phyloP scores from a whole-genome alignment of 1,284 basidiomycete genomes.

The Mycena citricolor region DNA sequence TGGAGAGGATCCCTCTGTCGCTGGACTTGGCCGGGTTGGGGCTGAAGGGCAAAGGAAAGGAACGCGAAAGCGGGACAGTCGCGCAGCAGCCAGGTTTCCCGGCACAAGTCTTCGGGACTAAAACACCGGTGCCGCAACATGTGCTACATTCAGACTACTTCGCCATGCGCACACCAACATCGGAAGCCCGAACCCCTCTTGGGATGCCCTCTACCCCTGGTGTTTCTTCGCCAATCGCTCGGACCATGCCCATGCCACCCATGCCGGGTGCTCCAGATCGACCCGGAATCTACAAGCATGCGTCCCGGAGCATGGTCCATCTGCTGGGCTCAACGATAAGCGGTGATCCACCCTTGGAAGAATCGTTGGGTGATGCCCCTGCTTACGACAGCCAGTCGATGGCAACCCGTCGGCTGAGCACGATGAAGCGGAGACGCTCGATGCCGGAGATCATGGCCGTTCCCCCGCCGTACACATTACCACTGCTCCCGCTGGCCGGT shows the following conservation, averaged over 20 bases:
- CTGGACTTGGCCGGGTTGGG: constrained; percentile 14
- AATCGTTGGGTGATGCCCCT: constrained; percentile 19
- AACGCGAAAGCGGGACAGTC: constrained; percentile 22
- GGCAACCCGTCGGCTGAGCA: constrained; percentile 11
- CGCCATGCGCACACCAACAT: constrained; percentile 16
- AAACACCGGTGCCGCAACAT: constrained; percentile 29
- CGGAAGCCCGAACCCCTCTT: constrained; percentile 5
- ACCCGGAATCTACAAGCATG: constrained; percentile 25
- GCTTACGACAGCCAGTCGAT: constrained; percentile 21
- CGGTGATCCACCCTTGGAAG: constrained; percentile 26
- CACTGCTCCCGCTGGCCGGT: constrained; percentile 11
- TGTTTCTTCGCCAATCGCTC: constrained; percentile 2
- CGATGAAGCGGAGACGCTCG: constrained; percentile 21
- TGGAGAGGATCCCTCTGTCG: constrained; percentile 10
- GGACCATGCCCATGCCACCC: constrained; percentile 14
- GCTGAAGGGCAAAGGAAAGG: constrained; percentile 21
- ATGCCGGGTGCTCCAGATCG: constrained; percentile 11
- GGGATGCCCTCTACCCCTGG: neutral
- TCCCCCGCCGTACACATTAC: constrained; percentile 24
- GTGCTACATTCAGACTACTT: constrained; percentile 18
- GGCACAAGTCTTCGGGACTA: constrained; percentile 29
- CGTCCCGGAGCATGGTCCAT: constrained; percentile 33
- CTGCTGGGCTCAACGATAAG: constrained; percentile 12
- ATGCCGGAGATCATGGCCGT: constrained; percentile 23
- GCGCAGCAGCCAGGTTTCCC: constrained; percentile 18